Conservation (phyloP, 768 basidiomycete species). For the Filobasidium wieringae region DNA sequence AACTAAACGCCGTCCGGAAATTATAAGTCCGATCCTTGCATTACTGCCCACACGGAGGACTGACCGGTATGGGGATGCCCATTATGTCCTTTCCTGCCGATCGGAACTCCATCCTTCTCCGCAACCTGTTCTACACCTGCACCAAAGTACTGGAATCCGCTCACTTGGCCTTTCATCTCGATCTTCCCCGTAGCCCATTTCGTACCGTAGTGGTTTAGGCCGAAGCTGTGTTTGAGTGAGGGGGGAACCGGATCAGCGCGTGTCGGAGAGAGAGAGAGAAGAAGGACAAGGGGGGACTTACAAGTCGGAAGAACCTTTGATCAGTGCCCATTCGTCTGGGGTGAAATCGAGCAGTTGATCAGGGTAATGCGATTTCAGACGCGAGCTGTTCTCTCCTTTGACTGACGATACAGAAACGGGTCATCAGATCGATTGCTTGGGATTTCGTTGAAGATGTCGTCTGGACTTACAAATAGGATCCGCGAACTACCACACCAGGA, state of each 20-base stretch:
- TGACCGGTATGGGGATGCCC: slow-evolving; percentile 1
- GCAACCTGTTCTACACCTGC: slow-evolving; percentile 5
- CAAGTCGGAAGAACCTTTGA: slow-evolving; percentile 19
- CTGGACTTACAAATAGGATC: slow-evolving; percentile 7
- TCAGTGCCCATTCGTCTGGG: slow-evolving; percentile 21
- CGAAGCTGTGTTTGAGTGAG: slow-evolving; percentile 8
- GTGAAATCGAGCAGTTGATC: slow-evolving; percentile 18
- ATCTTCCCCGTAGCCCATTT: slow-evolving; percentile 11
- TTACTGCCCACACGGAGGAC: background rate
- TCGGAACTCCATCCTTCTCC: slow-evolving; percentile 5
- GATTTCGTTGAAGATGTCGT: too few species aligned
- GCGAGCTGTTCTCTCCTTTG: background rate
- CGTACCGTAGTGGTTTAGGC: slow-evolving; percentile 10
- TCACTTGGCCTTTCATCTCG: background rate
- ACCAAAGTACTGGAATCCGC: background rate
- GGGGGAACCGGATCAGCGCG: too few species aligned
- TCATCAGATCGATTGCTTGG: background rate
- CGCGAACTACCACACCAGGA: background rate
- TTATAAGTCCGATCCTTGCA: background rate
- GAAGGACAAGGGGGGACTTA: background rate
- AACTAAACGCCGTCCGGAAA: slow-evolving; percentile 12
- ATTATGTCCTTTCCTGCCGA: slow-evolving; percentile 8
- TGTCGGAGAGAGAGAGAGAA: too few species aligned
- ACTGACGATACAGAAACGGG: slow-evolving; percentile 1
- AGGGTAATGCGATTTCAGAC: slow-evolving; percentile 9